phyloP scores from a whole-genome alignment of 192 early-diverging fungal species.

The Allomyces macrogynus region DNA sequence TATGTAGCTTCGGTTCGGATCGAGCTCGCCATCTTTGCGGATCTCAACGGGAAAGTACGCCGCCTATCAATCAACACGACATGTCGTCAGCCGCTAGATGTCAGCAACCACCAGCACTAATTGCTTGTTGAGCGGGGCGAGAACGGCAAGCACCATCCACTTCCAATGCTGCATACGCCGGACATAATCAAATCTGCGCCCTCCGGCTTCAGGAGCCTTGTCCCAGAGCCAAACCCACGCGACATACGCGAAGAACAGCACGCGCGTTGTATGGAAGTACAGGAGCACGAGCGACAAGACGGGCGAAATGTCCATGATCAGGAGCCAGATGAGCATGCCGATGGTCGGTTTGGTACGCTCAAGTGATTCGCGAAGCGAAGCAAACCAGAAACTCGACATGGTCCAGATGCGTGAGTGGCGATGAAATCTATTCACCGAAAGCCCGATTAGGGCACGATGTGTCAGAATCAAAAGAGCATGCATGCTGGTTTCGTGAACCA shows the following conservation, averaged over 20 bases:
- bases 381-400: neutral
- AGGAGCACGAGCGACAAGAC: neutral
- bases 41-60: neutral
- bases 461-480: too few relatives aligned
- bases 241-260: conserved; percentile 43
- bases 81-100: neutral
- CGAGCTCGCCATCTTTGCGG: conserved; percentile 46
- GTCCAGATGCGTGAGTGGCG: neutral
- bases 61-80: neutral
- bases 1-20: conserved; percentile 65
- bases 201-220: conserved; percentile 56
- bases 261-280: neutral
- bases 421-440: too few relatives aligned
- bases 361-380: neutral
- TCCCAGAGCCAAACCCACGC: conserved; percentile 52
- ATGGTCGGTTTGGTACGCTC: neutral
- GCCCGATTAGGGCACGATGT: too few relatives aligned
- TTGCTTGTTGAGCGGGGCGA: conserved; percentile 20
- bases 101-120: conserved; percentile 62
- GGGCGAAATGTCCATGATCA: neutral
- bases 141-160: conserved; percentile 26
- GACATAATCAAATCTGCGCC: conserved; percentile 29
- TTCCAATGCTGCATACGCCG: conserved; percentile 41
- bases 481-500: too few relatives aligned
- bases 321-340: neutral